Base-by-base conservation (phyloP, 352 stramenopile genomes). In the Hyaloperonospora brassicae region DNA sequence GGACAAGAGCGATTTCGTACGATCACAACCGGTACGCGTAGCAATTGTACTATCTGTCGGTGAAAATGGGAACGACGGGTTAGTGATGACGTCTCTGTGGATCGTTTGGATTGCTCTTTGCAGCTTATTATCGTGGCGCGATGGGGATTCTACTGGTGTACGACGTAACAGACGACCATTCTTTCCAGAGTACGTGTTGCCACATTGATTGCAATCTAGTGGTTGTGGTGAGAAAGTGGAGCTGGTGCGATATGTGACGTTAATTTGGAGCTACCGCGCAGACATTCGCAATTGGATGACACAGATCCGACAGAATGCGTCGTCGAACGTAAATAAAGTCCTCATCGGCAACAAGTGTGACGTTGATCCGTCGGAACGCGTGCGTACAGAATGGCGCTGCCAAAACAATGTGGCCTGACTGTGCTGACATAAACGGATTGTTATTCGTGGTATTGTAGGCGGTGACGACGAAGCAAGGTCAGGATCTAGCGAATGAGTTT, bases 331-430 rank as follows among this genome's bases (percentile, higher is more conserved):
- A 23, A 98, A 98, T 79, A 99, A 98, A 75, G 95, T 99, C 38
- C 79, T 99, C 8, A 95, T 99, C 24, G 97, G 96, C 46, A 99
- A 99, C 86, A 99, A 99, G 75, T 97, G 89, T 59, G 97, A 99
- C 76, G 84, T 99, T 17, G 85, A 98, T 58, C 70, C 78, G n/a
- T 95, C 90, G 9, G 87, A 98, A 61, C 90, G 97, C 64, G 92
- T 98, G 57, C 52, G 80, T 69, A 41, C 31, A 44, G 35, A 35
- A 13, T 22, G 1, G 22, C 21, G 5, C 10, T 10, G 21, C 17
- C 12, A 46, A 2, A 41, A 50, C 3, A 13, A 22, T 4, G 9
- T 17, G 27, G 3, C 7, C 3, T 7, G 3, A 49, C 54, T 17
- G 27, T 44, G 44, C 52, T 47, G 10, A 22, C 39, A 25, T 64